Conservation (phyloP, 2,329 filamentous ascomycete species). For the Claviceps sp. region DNA sequence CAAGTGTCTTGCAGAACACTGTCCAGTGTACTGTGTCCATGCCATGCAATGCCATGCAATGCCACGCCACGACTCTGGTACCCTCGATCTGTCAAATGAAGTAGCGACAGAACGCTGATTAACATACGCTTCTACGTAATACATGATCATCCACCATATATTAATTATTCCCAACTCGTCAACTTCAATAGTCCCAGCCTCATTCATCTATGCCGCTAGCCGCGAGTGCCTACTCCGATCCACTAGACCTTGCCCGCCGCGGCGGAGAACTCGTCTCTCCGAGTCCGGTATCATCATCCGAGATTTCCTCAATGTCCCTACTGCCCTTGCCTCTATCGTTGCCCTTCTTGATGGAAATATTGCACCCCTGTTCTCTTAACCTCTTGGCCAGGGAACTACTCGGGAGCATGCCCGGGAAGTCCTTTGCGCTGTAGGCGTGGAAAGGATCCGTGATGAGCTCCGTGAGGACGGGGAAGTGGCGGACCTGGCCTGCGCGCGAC, state of each 20-base stretch:
- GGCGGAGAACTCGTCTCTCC: conserved; percentile 6
- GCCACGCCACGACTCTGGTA: too few species aligned
- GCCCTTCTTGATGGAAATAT: conserved; percentile 78
- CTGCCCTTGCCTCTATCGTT: conserved; percentile 43
- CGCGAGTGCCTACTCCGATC: neutral
- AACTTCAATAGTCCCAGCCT: too few species aligned
- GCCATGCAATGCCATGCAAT: too few species aligned
- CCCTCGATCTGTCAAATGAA: too few species aligned
- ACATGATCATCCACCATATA: too few species aligned
- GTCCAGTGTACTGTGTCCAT: too few species aligned
- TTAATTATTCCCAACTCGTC: too few species aligned
- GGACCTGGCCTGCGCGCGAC: conserved; percentile 30
- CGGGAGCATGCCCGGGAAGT: conserved; percentile 73
- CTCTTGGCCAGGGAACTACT: conserved; percentile 61
- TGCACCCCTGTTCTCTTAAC: conserved; percentile 66
- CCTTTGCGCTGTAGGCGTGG: conserved; percentile 69
- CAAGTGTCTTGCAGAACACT: too few species aligned
- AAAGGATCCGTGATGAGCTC: conserved; percentile 55
- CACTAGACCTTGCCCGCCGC: neutral
- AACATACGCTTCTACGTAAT: too few species aligned
- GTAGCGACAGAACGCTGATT: too few species aligned
- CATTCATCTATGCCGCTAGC: too few species aligned
- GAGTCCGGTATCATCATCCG: conserved; percentile 8
- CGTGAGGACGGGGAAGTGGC: conserved; percentile 35
- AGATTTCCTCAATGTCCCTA: conserved; percentile 7